These are phyloP conservation scores for Leccinum imitatum DNA, from an alignment of 768 basidiomycete species.

Conservation along the genomic window DNA sequence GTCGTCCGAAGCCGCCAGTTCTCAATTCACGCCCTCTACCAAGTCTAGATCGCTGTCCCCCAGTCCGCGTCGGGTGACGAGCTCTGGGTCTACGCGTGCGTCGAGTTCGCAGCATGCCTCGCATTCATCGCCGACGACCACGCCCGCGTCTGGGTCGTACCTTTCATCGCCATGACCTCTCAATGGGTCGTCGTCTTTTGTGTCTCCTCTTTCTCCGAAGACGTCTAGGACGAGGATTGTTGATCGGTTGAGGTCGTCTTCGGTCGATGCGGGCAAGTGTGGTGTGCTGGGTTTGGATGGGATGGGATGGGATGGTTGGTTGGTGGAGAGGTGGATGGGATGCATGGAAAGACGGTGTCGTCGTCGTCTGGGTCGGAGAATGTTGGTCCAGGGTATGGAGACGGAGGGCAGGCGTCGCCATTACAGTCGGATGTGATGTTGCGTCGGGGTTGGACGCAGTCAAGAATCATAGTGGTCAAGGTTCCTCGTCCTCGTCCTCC, in stretches of 20 bases:
- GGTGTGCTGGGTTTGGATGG: conserved; percentile 4
- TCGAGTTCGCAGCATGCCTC: too few relatives aligned
- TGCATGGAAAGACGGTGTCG: not conserved
- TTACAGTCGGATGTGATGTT: too few relatives aligned
- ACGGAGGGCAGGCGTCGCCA: not conserved
- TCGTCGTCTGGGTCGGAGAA: conserved; percentile 8
- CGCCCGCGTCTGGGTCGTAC: not conserved
- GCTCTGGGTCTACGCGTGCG: conserved; percentile 3
- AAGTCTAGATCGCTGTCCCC: too few relatives aligned
- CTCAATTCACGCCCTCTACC: too few relatives aligned
- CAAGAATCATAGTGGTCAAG: too few relatives aligned
- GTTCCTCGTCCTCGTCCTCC: too few relatives aligned
- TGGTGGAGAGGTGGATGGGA: conserved; percentile 13
- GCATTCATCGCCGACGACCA: too few relatives aligned
- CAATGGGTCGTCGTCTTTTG: too few relatives aligned
- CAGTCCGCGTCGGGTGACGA: too few relatives aligned
- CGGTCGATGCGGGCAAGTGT: conserved; percentile 22
- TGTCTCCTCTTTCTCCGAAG: too few relatives aligned
- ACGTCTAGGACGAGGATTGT: conserved; percentile 25
- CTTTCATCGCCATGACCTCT: conserved; percentile 5
- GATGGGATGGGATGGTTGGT: conserved; percentile 14
- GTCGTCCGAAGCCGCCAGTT: too few relatives aligned
- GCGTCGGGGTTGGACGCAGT: not conserved
- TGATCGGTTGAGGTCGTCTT: conserved; percentile 25
- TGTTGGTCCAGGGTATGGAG: conserved; percentile 2